Percentiles rank a stretch among this genome's conserved stretches.
These are phyloP conservation scores for Nannochloropsis oceanica DNA, from an alignment of 108 stramenopile species.

Conservation along the genomic window DNA sequence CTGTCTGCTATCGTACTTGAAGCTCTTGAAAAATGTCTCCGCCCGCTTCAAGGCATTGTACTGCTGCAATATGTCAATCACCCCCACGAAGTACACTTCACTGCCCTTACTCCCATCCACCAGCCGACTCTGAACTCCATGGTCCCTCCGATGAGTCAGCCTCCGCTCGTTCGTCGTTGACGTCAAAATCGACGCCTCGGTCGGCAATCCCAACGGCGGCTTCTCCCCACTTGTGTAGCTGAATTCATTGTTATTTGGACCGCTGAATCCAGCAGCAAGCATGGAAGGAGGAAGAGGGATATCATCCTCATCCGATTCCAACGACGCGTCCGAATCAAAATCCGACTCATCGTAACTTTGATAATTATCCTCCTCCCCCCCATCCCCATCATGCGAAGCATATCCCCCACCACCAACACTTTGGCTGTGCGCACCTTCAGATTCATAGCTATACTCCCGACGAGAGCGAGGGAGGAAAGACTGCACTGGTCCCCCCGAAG, in stretches of 20 bases:
- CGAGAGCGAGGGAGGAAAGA: background rate
- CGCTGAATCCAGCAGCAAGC: background rate
- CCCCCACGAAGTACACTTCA: constrained; percentile 30
- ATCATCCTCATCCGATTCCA: background rate
- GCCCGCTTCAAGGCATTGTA: constrained; percentile 27
- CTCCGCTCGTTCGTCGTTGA: background rate
- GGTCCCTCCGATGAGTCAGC: background rate
- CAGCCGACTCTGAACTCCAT: background rate
- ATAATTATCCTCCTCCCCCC: background rate
- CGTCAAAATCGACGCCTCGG: background rate
- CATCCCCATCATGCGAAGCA: background rate
- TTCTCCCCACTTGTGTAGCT: background rate
- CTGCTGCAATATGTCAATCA: constrained; percentile 37
- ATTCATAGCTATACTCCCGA: background rate
- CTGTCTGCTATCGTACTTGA: constrained; percentile 18
- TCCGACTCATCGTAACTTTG: background rate
- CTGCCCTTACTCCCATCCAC: background rate
- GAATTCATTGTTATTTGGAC: background rate
- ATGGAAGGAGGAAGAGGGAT: background rate
- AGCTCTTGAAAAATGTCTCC: constrained; percentile 30
- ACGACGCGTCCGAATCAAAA: background rate
- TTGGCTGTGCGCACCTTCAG: background rate
- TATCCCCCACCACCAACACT: background rate
- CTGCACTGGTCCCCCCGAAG: background rate
- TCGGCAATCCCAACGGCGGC: background rate